phyloP scores from a whole-genome alignment of 1,139 yeast genomes.

The Chernovozyma sophiae-reginae region DNA sequence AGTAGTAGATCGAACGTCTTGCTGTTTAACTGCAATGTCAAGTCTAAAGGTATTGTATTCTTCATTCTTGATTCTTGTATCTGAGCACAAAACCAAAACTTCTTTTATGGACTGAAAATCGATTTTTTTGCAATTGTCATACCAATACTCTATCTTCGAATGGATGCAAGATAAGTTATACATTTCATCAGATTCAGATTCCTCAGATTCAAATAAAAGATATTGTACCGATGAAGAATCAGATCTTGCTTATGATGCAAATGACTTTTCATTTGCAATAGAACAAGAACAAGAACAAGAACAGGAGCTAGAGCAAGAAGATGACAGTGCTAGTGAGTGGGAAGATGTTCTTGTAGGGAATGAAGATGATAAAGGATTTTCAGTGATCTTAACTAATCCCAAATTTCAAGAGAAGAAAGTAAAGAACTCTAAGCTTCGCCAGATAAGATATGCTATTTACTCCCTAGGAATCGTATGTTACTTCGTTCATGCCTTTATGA shows the following conservation, averaged over 20 bases:
- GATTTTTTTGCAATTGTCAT: too few relatives aligned
- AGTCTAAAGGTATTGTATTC: too few relatives aligned
- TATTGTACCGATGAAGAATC: not conserved
- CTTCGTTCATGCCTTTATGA: conserved; percentile 18
- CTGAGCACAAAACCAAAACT: too few relatives aligned
- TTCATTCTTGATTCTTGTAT: too few relatives aligned
- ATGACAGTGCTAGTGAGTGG: conserved; percentile 16
- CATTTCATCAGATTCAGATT: conserved; percentile 3
- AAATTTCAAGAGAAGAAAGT: conserved; percentile 3
- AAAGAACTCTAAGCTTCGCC: conserved; percentile 1
- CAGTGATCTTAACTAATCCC: conserved; percentile 7
- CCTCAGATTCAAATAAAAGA: not conserved
- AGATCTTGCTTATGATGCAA: not conserved
- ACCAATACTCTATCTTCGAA: not conserved
- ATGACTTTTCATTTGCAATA: too few relatives aligned
- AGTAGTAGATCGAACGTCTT: too few relatives aligned
- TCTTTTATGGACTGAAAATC: too few relatives aligned
- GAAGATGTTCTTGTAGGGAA: conserved; percentile 17
- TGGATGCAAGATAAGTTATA: conserved; percentile 1
- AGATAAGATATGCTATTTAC: conserved; percentile 17
- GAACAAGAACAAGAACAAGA: too few relatives aligned
- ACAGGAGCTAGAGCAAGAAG: too few relatives aligned
- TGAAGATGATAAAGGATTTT: conserved; percentile 8
- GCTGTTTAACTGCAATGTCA: too few relatives aligned
- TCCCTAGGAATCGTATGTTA: conserved; percentile 25